Base-by-base conservation (phyloP, 176 grass and related monocot genomes). In the Hordeum vulgare region DNA sequence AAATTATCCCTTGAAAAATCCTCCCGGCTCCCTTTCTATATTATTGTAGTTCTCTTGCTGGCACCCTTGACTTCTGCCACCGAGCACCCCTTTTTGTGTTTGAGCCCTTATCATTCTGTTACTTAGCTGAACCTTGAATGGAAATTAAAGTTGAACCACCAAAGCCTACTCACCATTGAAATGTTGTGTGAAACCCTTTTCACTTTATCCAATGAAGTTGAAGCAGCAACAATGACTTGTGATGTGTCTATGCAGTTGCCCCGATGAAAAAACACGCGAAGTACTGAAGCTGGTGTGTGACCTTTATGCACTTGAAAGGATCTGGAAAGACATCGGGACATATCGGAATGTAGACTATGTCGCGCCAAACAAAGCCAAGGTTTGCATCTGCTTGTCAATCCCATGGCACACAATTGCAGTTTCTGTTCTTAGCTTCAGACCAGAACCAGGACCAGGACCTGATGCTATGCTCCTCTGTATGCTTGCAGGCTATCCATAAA, bases 311-410 rank as follows among this genome's bases (percentile, higher is more conserved):
- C 87, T 96, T 35, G 96, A 96, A 54, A 86, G 96, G 78, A 99
- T 99, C 61, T 99, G 96, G 96, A 94, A 94, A 26, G 93, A 99
- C 64, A 96, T 96, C 2, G 96, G 96, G 64, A 99, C 96, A 27
- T 99, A 99, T 51, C 70, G 91, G 41, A 99, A 99, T 66, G 93
- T 96, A 1, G 96, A 99, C 12, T 99, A 99, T 24, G 91, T 99
- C 2, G 96, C 96, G 51, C 96, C 96, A 47, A 96, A 99, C 23
- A 99, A 99, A 90, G 96, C 96, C 49, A 99, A 99, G 89, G 96
- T 94, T 59, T 80, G 74, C 20, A 80, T 90, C 56, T 84, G 51
- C 51, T 44, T 72, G 1, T 65, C 68, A 61, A 21, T 21, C 21
- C 36, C 36, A 42, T 40, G 24, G 11, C 60, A 26, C 28, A 85